Conservation (phyloP, 352 stramenopile genomes). For the Pythium myriotylum region DNA sequence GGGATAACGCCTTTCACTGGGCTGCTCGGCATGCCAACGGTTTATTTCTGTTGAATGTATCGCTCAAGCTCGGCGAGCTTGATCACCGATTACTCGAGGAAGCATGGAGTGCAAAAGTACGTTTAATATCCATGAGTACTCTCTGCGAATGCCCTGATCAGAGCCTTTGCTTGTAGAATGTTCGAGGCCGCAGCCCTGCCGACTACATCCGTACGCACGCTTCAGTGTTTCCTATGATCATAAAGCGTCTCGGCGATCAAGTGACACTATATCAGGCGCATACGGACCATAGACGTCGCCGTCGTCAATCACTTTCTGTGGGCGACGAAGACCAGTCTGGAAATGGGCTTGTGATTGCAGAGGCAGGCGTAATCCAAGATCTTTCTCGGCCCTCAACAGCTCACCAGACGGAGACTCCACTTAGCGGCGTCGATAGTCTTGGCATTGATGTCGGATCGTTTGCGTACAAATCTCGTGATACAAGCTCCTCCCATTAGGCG, state of each 20-base stretch:
- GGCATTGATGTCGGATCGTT: constrained; percentile 64
- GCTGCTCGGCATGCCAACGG: constrained; percentile 54
- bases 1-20: constrained; percentile 78
- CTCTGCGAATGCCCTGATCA: too few relatives aligned
- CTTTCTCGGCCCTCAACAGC: constrained; percentile 30
- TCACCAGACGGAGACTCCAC: constrained; percentile 6
- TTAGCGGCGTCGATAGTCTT: constrained; percentile 47
- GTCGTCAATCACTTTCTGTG: not conserved
- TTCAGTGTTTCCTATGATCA: constrained; percentile 51
- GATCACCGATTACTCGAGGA: constrained; percentile 29
- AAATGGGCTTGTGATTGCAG: not conserved
- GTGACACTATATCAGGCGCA: constrained; percentile 11
- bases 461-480: constrained; percentile 37
- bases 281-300: not conserved
- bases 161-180: constrained; percentile 39
- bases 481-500: constrained; percentile 3
- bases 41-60: constrained; percentile 50
- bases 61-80: constrained; percentile 38
- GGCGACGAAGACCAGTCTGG: not conserved
- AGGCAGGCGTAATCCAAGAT: not conserved
- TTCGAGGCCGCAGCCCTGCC: constrained; percentile 49
- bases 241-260: constrained; percentile 41
- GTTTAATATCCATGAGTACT: too few relatives aligned
- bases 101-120: constrained; percentile 59
- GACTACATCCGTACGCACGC: constrained; percentile 44